Conservation (phyloP, 495 filamentous ascomycete genomes). For the Penicillium robsamsonii region DNA sequence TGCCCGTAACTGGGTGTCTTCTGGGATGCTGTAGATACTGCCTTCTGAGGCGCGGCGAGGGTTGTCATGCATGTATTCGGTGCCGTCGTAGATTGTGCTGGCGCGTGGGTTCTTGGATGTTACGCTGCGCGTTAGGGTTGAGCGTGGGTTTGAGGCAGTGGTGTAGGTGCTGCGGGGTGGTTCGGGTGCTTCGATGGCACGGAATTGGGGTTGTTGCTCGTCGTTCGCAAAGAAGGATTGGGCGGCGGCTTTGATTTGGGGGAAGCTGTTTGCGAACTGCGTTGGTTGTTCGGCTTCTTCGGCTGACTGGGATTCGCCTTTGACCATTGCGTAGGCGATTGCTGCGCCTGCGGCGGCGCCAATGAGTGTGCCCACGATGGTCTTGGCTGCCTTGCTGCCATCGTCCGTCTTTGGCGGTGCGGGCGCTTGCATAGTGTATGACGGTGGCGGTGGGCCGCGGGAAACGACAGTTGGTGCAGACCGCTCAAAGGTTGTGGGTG, state of each 20-base stretch:
- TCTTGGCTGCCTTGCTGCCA: constrained; percentile 45
- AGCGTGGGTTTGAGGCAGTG: constrained; percentile 31
- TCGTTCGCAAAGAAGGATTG: constrained; percentile 22
- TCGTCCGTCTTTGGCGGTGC: constrained; percentile 36
- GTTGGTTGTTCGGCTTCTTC: constrained; percentile 18
- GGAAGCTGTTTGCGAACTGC: constrained; percentile 30
- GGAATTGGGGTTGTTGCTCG: constrained; percentile 23
- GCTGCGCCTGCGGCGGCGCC: constrained; percentile 75
- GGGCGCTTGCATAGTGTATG: constrained; percentile 30
- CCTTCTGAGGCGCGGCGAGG: constrained; percentile 39
- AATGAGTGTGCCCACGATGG: constrained; percentile 71
- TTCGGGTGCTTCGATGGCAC: constrained; percentile 47
- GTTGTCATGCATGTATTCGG: constrained; percentile 38
- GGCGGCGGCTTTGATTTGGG: constrained; percentile 28
- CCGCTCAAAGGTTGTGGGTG: constrained; percentile 30
- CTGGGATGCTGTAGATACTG: constrained; percentile 36
- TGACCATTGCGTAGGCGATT: constrained; percentile 69
- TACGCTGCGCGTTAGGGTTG: constrained; percentile 33
- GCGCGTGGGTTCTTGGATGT: constrained; percentile 43
- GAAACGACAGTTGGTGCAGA: constrained; percentile 30
- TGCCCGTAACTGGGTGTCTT: constrained; percentile 38
- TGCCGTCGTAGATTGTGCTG: constrained; percentile 44
- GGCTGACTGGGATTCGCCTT: constrained; percentile 41
- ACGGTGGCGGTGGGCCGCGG: constrained; percentile 28
- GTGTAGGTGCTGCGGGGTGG: constrained; percentile 38